Base-by-base conservation (phyloP, 768 basidiomycete genomes). In the Coprinellus micaceus region DNA sequence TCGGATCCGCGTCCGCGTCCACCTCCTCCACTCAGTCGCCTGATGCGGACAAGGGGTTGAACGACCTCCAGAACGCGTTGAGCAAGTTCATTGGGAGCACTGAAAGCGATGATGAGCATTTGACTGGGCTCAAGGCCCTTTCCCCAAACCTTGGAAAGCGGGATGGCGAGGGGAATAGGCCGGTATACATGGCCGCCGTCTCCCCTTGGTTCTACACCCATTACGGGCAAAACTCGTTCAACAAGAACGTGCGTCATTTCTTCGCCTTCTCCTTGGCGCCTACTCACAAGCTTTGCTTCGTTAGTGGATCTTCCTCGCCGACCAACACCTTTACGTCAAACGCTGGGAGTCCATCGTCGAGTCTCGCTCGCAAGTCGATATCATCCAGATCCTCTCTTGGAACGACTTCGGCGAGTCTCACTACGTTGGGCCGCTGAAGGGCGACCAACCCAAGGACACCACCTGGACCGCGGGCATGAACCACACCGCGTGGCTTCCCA, bases 201-300 rank as follows among this genome's bases (percentile, higher is more conserved):
- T 83, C 87, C 11, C 86, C 89, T 13, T 84, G 85, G 82, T 91
- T 91, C 74, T 91, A 88, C 67, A 88, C 89, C 2, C 88, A 91
- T 66, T 91, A 89, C 65, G 77, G 82, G 25, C 68, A 75, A 11
- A 67, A 89, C 52, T 76, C 81, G 1, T 89, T 80, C 65, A 82
- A 90, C 70, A 91, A 91, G 67, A 91, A 91, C 64, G 84, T 85
- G 59, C 54, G 79, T 70, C 41, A 28, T 21, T 21, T 28, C 17
- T 17, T n/a, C 19, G 5, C n/a, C n/a, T 39, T 15, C 33, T 26
- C 6, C 44, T 5, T 36, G 50, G 25, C 24, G 44, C 7, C 24
- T 9, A 13, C 25, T 28, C 21, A 15, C 19, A 22, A 30, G 13
- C 12, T 6, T 24, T 17, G 24, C 24, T 4, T 39, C 22, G 15